Base-by-base conservation (phyloP, 106 monocot genomes). In the Dioscorea dumetorum region DNA sequence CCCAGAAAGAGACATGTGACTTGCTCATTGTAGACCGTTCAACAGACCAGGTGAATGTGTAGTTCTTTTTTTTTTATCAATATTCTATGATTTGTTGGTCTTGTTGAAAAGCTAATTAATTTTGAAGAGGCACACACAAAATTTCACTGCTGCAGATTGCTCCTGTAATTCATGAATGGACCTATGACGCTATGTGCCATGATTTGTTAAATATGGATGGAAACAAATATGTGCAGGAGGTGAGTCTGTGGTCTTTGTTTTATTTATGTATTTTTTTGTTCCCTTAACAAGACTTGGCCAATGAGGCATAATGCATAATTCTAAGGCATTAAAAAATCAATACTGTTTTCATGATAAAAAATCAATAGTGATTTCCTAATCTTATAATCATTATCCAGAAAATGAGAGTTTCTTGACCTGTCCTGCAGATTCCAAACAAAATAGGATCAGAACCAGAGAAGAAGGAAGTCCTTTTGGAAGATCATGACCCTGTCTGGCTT, bases 91-190 rank as follows among this genome's bases (percentile, higher is more conserved):
- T 34, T 7, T 34, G 34, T 7, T 41, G 6, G 41, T 6, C 6
- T 1, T 41, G 41, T 41, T 41, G 5, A 41, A 41, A 41, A 8
- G 41, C 41, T 41, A 41, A 41, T 41, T 41, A 41, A 41, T 41
- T 71, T 22, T 58, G 20, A 22, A 49, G 61, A 41, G 41, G 9
- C 41, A 41, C 41, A 41, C 41, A 6, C 41, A 41, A 34, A 34
- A 41, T 41, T 41, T 41, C 41, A 6, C 41, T 76, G 19, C 60
- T 68, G 64, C 58, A 87, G 86, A 83, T 90, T 71, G 90, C 90
- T 67, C 90, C 90, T 58, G 41, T 86, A 49, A 90, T 90, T 51
- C 90, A 90, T 78, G 90, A 90, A 76, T 90, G 90, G 90, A 86
- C 90, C 22, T 90, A 90, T 66, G 90, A 90, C 81, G 86, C 86